These are phyloP conservation scores for Colletotrichum orchidophilum DNA, from an alignment of 2,329 filamentous ascomycete species.

Conservation along the genomic window DNA sequence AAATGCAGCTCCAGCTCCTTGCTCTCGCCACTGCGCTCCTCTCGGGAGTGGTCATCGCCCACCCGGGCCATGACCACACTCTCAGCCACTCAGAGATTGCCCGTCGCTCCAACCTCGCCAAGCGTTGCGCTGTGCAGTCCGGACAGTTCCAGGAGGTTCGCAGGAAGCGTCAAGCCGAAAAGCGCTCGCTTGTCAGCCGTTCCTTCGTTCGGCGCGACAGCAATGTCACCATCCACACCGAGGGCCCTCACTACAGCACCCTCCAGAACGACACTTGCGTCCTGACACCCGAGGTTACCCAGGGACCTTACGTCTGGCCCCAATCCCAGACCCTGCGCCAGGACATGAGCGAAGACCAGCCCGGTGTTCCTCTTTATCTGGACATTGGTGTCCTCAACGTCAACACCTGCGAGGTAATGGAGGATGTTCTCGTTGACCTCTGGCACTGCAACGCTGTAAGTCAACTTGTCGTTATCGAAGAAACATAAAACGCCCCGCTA, in stretches of 20 bases:
- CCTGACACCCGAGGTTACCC: constrained; percentile 23
- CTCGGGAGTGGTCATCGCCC: constrained; percentile 40
- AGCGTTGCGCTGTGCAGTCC: constrained; percentile 14
- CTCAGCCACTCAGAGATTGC: constrained; percentile 23
- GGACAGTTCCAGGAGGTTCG: constrained; percentile 18
- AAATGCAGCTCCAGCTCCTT: constrained; percentile 12
- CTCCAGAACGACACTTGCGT: constrained; percentile 38
- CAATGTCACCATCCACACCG: constrained; percentile 23
- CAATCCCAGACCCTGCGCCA: constrained; percentile 54
- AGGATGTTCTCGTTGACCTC: constrained; percentile 19
- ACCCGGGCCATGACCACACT: constrained; percentile 57
- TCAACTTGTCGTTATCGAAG: not conserved
- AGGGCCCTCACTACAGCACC: constrained; percentile 23
- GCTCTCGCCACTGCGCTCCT: constrained; percentile 16
- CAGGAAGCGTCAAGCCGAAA: constrained; percentile 22
- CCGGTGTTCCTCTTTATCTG: constrained; percentile 52
- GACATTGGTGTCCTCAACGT: constrained; percentile 38
- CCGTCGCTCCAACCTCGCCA: constrained; percentile 16
- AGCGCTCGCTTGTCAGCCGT: constrained; percentile 23
- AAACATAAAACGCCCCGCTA: too few relatives aligned
- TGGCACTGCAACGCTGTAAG: constrained; percentile 30
- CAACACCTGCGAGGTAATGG: constrained; percentile 34
- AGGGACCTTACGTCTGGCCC: constrained; percentile 41
- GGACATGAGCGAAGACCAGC: constrained; percentile 53
- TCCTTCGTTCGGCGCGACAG: not conserved